Percentiles rank a stretch among this genome's conserved stretches.
Evolutionary conservation across 805 yeast species (phyloP).

Genomic region (Hanseniaspora guilliermondii): DNA sequence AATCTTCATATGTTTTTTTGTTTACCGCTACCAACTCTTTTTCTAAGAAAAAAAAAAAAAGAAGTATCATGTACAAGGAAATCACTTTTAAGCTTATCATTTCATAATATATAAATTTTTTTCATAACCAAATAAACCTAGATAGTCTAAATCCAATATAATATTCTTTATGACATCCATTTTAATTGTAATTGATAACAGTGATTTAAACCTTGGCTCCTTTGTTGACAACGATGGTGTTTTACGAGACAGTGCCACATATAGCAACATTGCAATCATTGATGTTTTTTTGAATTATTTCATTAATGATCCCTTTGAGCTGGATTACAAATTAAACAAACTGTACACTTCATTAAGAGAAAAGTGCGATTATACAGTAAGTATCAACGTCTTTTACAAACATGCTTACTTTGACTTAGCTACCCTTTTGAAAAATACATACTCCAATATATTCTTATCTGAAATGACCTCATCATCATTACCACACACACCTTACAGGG

Average conservation of each 20-base stretch:
- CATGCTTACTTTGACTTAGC: not conserved
- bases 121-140: not conserved
- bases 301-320: constrained; percentile 2
- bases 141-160: not conserved
- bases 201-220: not conserved
- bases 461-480: not conserved
- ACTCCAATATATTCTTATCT: not conserved
- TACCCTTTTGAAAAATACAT: not conserved
- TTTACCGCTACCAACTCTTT: too few relatives aligned
- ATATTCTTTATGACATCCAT: not conserved
- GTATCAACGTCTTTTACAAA: not conserved
- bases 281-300: not conserved
- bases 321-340: constrained; percentile 5
- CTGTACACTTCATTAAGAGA: constrained; percentile 3
- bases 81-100: too few relatives aligned
- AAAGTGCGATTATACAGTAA: not conserved
- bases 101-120: too few relatives aligned
- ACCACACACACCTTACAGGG: not conserved
- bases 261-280: not conserved
- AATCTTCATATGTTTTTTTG: too few relatives aligned
- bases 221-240: not conserved
- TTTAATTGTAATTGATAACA: not conserved
- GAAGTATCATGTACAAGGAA: too few relatives aligned
- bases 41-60: too few relatives aligned
- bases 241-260: not conserved